Evolutionary conservation across 495 filamentous ascomycete species (phyloP), one percentile per base, ranked within the genome.

Genomic region (Cercophora scortea): DNA sequence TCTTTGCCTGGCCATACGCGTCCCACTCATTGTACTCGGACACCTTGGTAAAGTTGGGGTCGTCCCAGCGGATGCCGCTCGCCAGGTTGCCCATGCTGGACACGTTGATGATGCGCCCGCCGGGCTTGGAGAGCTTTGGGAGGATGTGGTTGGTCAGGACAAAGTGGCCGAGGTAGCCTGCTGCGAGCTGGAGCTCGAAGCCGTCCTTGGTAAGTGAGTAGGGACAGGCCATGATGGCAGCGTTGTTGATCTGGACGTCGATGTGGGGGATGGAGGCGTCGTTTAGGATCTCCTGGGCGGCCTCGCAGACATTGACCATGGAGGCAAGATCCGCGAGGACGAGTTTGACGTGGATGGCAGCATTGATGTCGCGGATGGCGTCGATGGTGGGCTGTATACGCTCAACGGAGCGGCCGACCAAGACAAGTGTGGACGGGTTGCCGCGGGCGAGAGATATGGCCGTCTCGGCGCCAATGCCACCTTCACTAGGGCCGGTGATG

Each of bases 161-260:
- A 50, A 82, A 82, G 56, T 84, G 81, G 11, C 78, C 79, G 7
- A 81, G 65, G 56, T 84, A 76, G 61, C 80, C 82, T 40, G 74
- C 70, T 8, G 70, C 81, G 13, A 87, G 70, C 54, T 86, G 82
- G 39, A 72, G 64, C 59, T 86, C 84, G 52, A 75, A 61, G 8
- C 70, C 71, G 49, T 80, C 74, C 8, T 59, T 58, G 6, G 71
- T 81, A 1, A 68, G 67, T 25, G 61, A 45, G 34, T 72, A 61
- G 16, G 73, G 72, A 6, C 64, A 57, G 6, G 64, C 72, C 84
- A 87, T 87, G 49, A 87, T 74, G 6, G 79, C 85, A 11, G 85
- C 83, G 61, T 85, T 88, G 69, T 88, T 84, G 63, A 88, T 79
- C 4, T 87, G 58, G 25, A 85, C 77, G 62, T 88, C 80, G 39